A percentile compares a stretch with the other conserved stretches of the same genome.
phyloP scores from a whole-genome alignment of 192 early-diverging fungal species.

The Coemansia umbellata region DNA sequence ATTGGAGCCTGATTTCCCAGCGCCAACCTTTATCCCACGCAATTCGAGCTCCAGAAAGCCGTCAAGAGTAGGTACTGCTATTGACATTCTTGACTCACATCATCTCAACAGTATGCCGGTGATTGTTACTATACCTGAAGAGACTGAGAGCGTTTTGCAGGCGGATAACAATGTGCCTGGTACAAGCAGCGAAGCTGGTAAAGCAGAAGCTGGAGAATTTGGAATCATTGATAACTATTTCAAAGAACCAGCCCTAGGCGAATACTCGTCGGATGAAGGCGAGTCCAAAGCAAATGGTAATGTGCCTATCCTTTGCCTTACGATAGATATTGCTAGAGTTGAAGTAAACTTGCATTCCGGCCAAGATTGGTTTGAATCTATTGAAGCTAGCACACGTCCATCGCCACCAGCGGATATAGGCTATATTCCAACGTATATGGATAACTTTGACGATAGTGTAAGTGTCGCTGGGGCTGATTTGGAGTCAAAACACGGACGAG shows the following conservation, averaged over 20 bases:
- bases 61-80: neutral
- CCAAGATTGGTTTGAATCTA: slow-evolving; percentile 40
- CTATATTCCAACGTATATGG: slow-evolving; percentile 39
- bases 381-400: slow-evolving; percentile 5
- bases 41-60: neutral
- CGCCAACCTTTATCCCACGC: slow-evolving; percentile 12
- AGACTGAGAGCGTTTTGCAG: neutral
- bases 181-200: neutral
- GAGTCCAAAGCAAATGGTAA: neutral
- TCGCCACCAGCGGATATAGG: slow-evolving; percentile 10
- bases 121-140: slow-evolving; percentile 8
- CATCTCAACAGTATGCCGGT: slow-evolving; percentile 1
- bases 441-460: slow-evolving; percentile 18
- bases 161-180: neutral
- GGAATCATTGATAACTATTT: slow-evolving; percentile 48
- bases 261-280: slow-evolving; percentile 15
- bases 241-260: slow-evolving; percentile 23
- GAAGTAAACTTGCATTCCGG: slow-evolving; percentile 45
- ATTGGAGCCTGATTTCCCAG: slow-evolving; percentile 31
- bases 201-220: slow-evolving; percentile 8
- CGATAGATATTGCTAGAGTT: slow-evolving; percentile 33
- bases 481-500: slow-evolving; percentile 8
- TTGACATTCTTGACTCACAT: neutral
- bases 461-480: neutral
- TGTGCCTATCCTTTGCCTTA: slow-evolving; percentile 14